Evolutionary conservation across 106 monocot genomes (phyloP), one percentile per base, ranked within the genome.

Genomic region (Dendrobium nobile): DNA sequence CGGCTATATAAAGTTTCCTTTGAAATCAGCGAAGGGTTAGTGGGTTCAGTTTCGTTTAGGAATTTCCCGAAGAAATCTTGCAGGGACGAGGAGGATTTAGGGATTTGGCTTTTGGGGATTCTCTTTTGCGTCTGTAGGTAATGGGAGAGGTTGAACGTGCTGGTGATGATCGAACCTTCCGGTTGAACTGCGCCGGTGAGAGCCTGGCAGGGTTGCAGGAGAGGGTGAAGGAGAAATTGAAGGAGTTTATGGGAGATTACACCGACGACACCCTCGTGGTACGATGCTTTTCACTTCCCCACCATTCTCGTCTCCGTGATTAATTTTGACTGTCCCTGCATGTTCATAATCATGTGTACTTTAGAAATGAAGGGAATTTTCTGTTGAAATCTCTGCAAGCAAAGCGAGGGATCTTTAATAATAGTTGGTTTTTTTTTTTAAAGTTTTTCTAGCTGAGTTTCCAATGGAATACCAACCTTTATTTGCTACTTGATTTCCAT

Each of bases 261-360:
- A 88, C 91, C 9, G 91, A 93, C 43, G 89, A 96, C 75, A 86
- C 87, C 70, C 93, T 96, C 31, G 93, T 87, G 82, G 95, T 96
- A 93, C 5, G 79, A 47, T 76, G 1, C 28, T 22, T 7, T 51
- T 26, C 26, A 18, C 37, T 37, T 74, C 13, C 43, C 43, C 74
- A 74, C 28, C 16, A 0, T 74, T 7, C 41, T 18, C n/a, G 3
- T 43, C 44, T 15, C 74, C 22, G 42, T 74, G 43, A 74, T 42
- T 74, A 13, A 74, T 74, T 43, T 74, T 70, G 28, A 4, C 70
- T 70, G 70, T 70, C 37, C 4, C 3, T 70, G 11, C 15, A 37
- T 37, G 37, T 33, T 70, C 37, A 70, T 70, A 70, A 37, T 28
- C 70, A 16, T 15, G 10, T 37, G 4, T 70, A 37, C 10, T 16